Conservation (phyloP, 345 rosid genomes). For the Lagerstroemia speciosa region DNA sequence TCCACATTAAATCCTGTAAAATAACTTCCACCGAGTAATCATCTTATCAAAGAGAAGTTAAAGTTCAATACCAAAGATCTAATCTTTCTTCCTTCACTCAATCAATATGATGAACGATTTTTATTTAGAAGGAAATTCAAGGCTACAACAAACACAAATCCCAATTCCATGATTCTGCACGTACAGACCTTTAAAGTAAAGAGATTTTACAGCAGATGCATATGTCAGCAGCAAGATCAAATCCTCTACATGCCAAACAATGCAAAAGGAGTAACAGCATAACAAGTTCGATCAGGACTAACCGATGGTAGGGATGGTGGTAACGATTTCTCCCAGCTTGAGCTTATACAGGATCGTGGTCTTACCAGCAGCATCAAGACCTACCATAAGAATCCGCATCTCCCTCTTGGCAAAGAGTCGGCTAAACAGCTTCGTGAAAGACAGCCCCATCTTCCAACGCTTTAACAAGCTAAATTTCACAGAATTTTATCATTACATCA, state of each 20-base stretch:
- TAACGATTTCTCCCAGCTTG: slow-evolving; percentile 77
- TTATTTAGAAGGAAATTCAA: too few species aligned
- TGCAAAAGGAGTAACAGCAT: too few species aligned
- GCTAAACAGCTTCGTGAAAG: slow-evolving; percentile 59
- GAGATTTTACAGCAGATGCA: too few species aligned
- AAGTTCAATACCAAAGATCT: not conserved
- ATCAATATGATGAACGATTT: too few species aligned
- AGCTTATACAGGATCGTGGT: slow-evolving; percentile 81
- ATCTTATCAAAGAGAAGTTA: not conserved
- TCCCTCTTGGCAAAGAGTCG: slow-evolving; percentile 71
- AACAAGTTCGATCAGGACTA: slow-evolving; percentile 11
- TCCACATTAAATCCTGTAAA: slow-evolving; percentile 77
- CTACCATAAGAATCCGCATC: slow-evolving; percentile 83
- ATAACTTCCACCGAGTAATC: not conserved
- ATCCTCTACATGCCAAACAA: too few species aligned
- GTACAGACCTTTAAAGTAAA: too few species aligned
- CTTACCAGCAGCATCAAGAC: slow-evolving; percentile 87
- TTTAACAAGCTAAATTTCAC: not conserved
- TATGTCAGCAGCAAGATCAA: too few species aligned
- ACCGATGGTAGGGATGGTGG: slow-evolving; percentile 81
- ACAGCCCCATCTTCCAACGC: slow-evolving; percentile 41
- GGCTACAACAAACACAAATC: too few species aligned
- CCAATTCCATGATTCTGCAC: too few species aligned
- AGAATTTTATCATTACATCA: not conserved
- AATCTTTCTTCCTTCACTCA: too few species aligned